These are phyloP conservation scores for Friedmanniomyces simplex DNA, from an alignment of 495 filamentous ascomycete species.

Conservation along the genomic window DNA sequence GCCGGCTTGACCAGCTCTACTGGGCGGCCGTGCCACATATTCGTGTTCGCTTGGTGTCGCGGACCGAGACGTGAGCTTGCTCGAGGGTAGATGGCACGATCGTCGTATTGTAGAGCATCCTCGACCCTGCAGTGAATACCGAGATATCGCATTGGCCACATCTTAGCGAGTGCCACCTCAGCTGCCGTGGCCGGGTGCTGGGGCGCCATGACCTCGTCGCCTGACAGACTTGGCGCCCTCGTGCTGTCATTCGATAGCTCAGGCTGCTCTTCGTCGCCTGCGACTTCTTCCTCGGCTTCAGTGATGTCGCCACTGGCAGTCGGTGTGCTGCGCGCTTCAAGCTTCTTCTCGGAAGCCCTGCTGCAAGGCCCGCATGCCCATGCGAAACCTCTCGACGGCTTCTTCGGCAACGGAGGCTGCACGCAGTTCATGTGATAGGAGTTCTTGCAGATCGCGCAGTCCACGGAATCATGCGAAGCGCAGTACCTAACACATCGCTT, in stretches of 20 bases:
- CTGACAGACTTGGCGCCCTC: constrained; percentile 36
- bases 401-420: constrained; percentile 82
- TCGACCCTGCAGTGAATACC: constrained; percentile 94
- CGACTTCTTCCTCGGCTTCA: constrained; percentile 67
- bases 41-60: constrained; percentile 80
- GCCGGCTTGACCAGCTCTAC: constrained; percentile 82
- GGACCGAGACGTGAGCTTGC: constrained; percentile 88
- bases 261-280: constrained; percentile 64
- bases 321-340: constrained; percentile 84
- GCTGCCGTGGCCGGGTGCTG: constrained; percentile 69
- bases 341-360: constrained; percentile 80
- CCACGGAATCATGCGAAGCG: constrained; percentile 90
- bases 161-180: constrained; percentile 78
- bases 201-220: constrained; percentile 37
- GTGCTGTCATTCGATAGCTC: constrained; percentile 35
- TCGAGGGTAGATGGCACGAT: constrained; percentile 84
- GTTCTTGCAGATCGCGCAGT: constrained; percentile 86
- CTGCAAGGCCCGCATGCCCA: constrained; percentile 97
- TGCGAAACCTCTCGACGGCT: constrained; percentile 93
- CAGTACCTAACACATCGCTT: constrained; percentile 84
- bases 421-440: constrained; percentile 99
- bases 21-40: constrained; percentile 70
- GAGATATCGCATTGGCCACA: constrained; percentile 95
- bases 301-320: constrained; percentile 41
- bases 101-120: constrained; percentile 93